Conservation (phyloP, 257 asterid genomes). For the Eucommia ulmoides region DNA sequence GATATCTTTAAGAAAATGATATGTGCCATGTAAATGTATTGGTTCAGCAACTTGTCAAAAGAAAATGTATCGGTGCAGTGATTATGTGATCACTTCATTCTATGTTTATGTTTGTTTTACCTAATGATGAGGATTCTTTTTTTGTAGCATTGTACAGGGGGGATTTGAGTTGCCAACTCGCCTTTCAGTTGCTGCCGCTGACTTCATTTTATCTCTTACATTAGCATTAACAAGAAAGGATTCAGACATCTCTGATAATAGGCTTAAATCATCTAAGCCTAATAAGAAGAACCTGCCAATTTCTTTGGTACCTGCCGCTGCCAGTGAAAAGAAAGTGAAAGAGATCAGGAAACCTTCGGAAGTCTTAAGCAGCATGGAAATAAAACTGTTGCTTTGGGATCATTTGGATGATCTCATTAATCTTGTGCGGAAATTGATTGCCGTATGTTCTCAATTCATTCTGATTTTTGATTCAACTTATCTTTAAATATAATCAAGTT, state of each 20-base stretch:
- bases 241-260: constrained; percentile 27
- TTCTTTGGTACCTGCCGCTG: constrained; percentile 19
- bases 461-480: too few relatives aligned
- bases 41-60: too few relatives aligned
- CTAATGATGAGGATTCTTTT: neutral
- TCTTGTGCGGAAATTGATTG: constrained; percentile 59
- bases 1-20: too few relatives aligned
- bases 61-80: too few relatives aligned
- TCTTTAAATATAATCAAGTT: too few relatives aligned
- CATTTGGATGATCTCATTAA: constrained; percentile 44
- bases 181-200: constrained; percentile 85
- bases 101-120: too few relatives aligned
- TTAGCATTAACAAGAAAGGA: constrained; percentile 54
- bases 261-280: constrained; percentile 27
- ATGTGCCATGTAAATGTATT: too few relatives aligned
- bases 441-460: constrained; percentile 53
- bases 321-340: constrained; percentile 20
- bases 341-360: constrained; percentile 29
- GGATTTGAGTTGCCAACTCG: constrained; percentile 93
- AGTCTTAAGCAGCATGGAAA: constrained; percentile 24
- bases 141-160: constrained; percentile 58
- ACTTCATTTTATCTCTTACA: constrained; percentile 57
- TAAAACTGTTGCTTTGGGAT: constrained; percentile 69
- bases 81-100: too few relatives aligned
- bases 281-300: constrained; percentile 23